Evolutionary conservation across 768 basidiomycete species (phyloP), one percentile per base, ranked within the genome.

Genomic region (Podaxis sp.): DNA sequence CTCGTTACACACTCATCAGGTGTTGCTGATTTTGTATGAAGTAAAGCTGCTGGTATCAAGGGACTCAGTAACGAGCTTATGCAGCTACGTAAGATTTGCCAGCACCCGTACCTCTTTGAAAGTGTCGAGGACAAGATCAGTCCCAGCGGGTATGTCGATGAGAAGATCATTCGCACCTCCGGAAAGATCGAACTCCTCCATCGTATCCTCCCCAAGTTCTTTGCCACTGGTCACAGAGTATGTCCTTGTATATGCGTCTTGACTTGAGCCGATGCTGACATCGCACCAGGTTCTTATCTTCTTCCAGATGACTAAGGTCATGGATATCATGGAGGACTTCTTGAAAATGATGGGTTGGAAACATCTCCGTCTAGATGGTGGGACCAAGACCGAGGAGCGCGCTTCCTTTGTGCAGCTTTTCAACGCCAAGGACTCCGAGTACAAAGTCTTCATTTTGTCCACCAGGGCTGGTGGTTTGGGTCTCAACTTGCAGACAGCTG

Each of bases 281-380:
- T 54, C 37, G 35, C 50, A 59, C 0, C 64, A 94, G 91, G 93
- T 96, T 50, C 86, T 99, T 59, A 98, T 99, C 67, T 98, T 99
- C 86, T 98, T 98, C 88, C 97, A 99, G 75, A 98, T 98, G 97
- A 98, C 95, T 14, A 92, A 94, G 69, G 93, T 98, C 67, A 97
- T 98, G 95, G 93, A 96, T 64, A 95, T 97, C 71, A 93, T 96
- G 86, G 93, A 93, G 68, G 95, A 98, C 68, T 98, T 95, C 69
- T 75, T 97, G 69, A 91, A 90, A 71, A 88, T 88, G 82, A 86
- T 88, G 84, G 82, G 83, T 3, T 93, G 85, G 83, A 89, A 91
- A 66, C 89, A 91, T 72, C 86, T 96, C 55, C 91, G 95, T 66
- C 80, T 98, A n/a, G 95, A 98, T 72, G 95, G 95, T 79, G 89